These are phyloP conservation scores for Camelina sativa DNA, from an alignment of 345 rosid species.

Conservation along the genomic window DNA sequence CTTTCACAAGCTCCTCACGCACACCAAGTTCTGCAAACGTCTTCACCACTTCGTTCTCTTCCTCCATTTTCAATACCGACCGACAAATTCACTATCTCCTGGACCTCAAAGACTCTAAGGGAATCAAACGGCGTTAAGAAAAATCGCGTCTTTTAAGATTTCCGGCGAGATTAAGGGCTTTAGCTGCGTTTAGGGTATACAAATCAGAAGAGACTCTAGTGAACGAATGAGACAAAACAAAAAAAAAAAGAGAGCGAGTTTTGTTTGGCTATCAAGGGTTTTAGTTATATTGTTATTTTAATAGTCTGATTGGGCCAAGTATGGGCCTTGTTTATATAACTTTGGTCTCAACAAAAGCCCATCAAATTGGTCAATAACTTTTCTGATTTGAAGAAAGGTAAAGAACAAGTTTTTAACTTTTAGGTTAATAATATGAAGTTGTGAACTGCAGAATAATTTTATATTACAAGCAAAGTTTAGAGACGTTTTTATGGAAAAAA, in stretches of 20 bases:
- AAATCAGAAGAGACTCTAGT: neutral
- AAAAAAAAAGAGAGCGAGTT: neutral
- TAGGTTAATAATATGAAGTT: no score
- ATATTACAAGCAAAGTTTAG: conserved; percentile 26
- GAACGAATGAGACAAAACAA: neutral
- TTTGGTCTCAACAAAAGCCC: no score
- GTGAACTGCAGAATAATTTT: neutral
- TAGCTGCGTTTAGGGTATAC: neutral
- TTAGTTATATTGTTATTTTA: neutral
- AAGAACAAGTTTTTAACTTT: no score
- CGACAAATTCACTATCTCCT: neutral
- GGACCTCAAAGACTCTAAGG: neutral
- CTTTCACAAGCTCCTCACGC: conserved; percentile 69
- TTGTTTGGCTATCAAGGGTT: conserved; percentile 14
- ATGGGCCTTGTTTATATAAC: neutral
- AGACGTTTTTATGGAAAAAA: neutral
- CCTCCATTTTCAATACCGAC: conserved; percentile 44
- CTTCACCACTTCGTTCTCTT: conserved; percentile 64
- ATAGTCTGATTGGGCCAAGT: neutral
- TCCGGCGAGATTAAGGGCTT: conserved; percentile 21
- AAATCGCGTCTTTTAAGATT: neutral
- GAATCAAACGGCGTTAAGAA: neutral
- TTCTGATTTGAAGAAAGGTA: no score
- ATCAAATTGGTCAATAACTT: no score
- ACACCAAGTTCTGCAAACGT: conserved; percentile 73